These are phyloP conservation scores for Nicotiana obtusifolia DNA, from an alignment of 257 asterid genomes.

Conservation along the genomic window DNA sequence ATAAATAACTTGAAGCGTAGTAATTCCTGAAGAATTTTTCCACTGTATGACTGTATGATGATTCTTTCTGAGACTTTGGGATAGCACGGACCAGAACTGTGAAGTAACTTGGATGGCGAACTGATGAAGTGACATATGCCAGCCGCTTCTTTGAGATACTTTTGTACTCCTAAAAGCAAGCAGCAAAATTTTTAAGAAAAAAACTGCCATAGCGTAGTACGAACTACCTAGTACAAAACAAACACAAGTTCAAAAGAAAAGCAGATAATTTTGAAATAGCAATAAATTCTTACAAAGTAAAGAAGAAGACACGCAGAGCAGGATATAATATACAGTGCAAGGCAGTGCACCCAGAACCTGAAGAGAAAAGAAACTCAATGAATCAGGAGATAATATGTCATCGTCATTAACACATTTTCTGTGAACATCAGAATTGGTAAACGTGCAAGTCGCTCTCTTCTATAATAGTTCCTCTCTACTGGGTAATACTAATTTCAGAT, in stretches of 20 bases:
- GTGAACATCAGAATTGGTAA: background rate
- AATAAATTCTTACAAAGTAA: conserved; percentile 24
- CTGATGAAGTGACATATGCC: conserved; percentile 19
- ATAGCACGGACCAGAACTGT: conserved; percentile 39
- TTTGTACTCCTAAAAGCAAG: conserved; percentile 17
- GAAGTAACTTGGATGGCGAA: conserved; percentile 25
- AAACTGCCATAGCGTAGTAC: background rate
- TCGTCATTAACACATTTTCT: background rate
- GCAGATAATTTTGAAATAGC: background rate
- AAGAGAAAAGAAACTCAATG: background rate
- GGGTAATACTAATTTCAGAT: background rate
- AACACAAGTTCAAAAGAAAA: background rate
- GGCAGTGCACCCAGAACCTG: conserved; percentile 43
- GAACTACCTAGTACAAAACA: background rate
- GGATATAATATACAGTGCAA: conserved; percentile 25
- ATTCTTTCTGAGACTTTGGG: conserved; percentile 21
- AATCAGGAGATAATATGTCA: background rate
- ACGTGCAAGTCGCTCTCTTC: background rate
- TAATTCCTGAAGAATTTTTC: conserved; percentile 30
- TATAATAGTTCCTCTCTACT: background rate
- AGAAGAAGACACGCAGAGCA: conserved; percentile 26
- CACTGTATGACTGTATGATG: conserved; percentile 21
- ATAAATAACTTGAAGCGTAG: conserved; percentile 31
- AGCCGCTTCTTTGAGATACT: conserved; percentile 18
- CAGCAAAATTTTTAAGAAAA: background rate